These are phyloP conservation scores for Ambrosiella xylebori DNA, from an alignment of 2,329 filamentous ascomycete species.

Conservation along the genomic window DNA sequence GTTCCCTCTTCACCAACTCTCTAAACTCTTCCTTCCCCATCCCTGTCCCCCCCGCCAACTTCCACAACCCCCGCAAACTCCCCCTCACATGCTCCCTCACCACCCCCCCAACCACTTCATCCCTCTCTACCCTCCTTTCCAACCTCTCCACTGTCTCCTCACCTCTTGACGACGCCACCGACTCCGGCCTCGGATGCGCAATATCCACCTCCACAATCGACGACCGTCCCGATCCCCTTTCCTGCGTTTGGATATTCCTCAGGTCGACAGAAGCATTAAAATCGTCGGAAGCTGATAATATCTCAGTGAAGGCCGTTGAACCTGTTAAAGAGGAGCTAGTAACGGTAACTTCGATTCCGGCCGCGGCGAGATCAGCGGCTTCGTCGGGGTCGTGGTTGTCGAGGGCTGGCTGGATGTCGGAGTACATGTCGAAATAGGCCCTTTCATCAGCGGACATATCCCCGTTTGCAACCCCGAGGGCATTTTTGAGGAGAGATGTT, in stretches of 20 bases:
- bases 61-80: conserved; percentile 59
- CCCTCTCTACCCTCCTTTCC: conserved; percentile 36
- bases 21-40: conserved; percentile 64
- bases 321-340: conserved; percentile 14
- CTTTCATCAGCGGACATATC: conserved; percentile 35
- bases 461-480: neutral
- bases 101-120: conserved; percentile 50
- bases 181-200: conserved; percentile 40
- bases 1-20: conserved; percentile 49
- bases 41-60: conserved; percentile 51
- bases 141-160: conserved; percentile 43
- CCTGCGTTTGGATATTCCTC: neutral
- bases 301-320: neutral
- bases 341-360: conserved; percentile 18
- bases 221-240: neutral
- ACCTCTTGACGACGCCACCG: conserved; percentile 39
- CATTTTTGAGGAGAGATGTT: conserved; percentile 6
- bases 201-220: conserved; percentile 20
- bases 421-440: conserved; percentile 62
- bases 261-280: no score
- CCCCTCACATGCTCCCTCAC: conserved; percentile 66
- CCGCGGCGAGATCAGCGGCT: conserved; percentile 20
- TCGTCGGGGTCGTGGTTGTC: conserved; percentile 71
- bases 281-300: neutral
- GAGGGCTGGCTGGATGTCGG: conserved; percentile 62